phyloP scores from a whole-genome alignment of 2,329 filamentous ascomycete species.

The Pseudopithomyces maydicus region DNA sequence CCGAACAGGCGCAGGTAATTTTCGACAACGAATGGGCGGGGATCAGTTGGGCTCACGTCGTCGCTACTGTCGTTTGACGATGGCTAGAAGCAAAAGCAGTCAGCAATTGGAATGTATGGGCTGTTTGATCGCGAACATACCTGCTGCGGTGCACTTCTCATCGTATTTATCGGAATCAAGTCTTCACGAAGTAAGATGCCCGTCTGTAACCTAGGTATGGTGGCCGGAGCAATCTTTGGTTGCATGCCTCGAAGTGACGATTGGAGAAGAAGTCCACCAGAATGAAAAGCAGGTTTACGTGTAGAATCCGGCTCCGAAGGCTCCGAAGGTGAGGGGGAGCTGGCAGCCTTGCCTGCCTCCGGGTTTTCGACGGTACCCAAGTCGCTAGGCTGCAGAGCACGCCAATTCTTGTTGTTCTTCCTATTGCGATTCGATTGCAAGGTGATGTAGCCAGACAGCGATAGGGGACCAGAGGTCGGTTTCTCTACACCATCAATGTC shows the following conservation, averaged over 20 bases:
- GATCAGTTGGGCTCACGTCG: constrained; percentile 14
- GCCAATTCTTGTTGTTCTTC: constrained; percentile 28
- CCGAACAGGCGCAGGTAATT: constrained; percentile 49
- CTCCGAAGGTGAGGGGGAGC: neutral
- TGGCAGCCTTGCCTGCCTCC: constrained; percentile 4
- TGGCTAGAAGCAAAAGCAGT: neutral
- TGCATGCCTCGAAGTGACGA: neutral
- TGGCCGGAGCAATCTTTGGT: constrained; percentile 4
- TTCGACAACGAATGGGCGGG: constrained; percentile 9
- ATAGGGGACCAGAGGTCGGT: constrained; percentile 18
- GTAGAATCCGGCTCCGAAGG: neutral
- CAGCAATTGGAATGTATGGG: neutral
- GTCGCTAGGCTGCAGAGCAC: constrained; percentile 26
- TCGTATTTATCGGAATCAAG: neutral
- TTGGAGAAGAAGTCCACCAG: neutral
- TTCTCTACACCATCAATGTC: constrained; percentile 20
- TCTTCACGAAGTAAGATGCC: neutral
- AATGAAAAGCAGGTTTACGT: neutral
- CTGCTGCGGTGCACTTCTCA: neutral
- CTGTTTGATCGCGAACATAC: neutral
- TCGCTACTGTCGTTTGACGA: neutral
- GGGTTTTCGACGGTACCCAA: constrained; percentile 13
- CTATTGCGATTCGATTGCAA: constrained; percentile 26
- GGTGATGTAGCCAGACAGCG: constrained; percentile 26
- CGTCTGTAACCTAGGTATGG: constrained; percentile 12